phyloP scores from a whole-genome alignment of 192 early-diverging fungal species.

The Dissophora globulifera region DNA sequence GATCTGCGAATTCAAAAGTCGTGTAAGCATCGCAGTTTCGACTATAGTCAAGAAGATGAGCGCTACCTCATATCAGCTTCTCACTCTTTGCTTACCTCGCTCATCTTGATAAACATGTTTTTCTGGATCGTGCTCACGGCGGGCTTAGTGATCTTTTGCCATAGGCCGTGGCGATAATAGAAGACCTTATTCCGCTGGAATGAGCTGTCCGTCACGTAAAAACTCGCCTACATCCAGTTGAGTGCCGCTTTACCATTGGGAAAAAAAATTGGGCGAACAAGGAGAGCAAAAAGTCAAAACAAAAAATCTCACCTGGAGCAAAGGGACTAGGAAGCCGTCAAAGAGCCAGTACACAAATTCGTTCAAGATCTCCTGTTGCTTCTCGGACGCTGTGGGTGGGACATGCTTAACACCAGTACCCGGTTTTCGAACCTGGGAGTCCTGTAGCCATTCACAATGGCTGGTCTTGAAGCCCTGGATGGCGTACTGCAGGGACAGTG shows the following conservation, averaged over 20 bases:
- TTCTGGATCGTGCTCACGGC: slow-evolving; percentile 55
- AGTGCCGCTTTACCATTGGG: too few species aligned
- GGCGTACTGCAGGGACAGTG: slow-evolving; percentile 63
- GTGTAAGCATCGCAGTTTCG: too few species aligned
- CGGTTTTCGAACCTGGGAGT: not conserved
- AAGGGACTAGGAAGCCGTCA: slow-evolving; percentile 63
- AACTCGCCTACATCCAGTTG: slow-evolving; percentile 60
- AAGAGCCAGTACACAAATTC: slow-evolving; percentile 78
- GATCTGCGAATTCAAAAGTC: not conserved
- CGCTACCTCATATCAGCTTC: too few species aligned
- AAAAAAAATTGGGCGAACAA: too few species aligned
- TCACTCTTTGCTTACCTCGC: slow-evolving; percentile 8
- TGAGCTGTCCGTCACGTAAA: slow-evolving; percentile 85
- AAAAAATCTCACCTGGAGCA: slow-evolving; percentile 61
- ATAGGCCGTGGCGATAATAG: slow-evolving; percentile 84
- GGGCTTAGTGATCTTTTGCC: slow-evolving; percentile 65
- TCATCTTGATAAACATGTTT: slow-evolving; percentile 41
- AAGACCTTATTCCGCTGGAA: slow-evolving; percentile 70
- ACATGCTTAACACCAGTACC: slow-evolving; percentile 19
- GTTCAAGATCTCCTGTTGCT: slow-evolving; percentile 64
- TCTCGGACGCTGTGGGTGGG: slow-evolving; percentile 57
- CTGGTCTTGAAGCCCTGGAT: slow-evolving; percentile 67
- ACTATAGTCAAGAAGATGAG: too few species aligned
- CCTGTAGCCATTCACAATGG: slow-evolving; percentile 39
- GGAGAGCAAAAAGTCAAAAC: too few species aligned